Evolutionary conservation across 1,284 basidiomycete species (phyloP).

Genomic region (Irpex lacteus): DNA sequence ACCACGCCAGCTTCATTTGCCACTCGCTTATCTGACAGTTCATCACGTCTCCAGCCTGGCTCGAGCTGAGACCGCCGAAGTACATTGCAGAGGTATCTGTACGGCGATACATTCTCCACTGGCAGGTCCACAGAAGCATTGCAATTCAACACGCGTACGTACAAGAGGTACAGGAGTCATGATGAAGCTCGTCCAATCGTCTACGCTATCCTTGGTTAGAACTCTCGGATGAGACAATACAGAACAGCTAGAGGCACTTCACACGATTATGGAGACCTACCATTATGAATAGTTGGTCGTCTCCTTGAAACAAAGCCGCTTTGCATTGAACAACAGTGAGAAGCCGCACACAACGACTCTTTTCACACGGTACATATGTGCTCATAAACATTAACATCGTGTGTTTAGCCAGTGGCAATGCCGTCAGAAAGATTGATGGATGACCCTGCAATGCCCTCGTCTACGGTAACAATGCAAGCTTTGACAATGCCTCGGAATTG

Average conservation of each 20-base stretch:
- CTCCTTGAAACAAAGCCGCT: background rate
- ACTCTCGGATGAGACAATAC: background rate
- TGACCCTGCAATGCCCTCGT: background rate
- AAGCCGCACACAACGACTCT: background rate
- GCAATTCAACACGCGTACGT: background rate
- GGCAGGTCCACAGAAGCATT: background rate
- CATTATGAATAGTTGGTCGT: background rate
- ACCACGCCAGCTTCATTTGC: background rate
- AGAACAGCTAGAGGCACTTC: background rate
- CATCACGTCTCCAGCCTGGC: background rate
- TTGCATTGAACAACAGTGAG: background rate
- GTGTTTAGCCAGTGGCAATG: background rate
- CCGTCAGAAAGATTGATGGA: background rate
- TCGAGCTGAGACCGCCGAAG: background rate
- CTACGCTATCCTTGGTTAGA: background rate
- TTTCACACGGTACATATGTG: conserved; percentile 1
- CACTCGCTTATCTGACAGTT: background rate
- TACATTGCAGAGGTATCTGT: background rate
- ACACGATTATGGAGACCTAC: background rate
- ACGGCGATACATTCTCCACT: background rate
- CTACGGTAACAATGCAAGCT: background rate
- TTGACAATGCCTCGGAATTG: background rate
- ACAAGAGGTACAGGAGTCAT: background rate
- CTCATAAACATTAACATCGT: background rate
- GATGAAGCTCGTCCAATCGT: background rate